Conservation (phyloP, 139 green algal species). For the Volvox africanus region DNA sequence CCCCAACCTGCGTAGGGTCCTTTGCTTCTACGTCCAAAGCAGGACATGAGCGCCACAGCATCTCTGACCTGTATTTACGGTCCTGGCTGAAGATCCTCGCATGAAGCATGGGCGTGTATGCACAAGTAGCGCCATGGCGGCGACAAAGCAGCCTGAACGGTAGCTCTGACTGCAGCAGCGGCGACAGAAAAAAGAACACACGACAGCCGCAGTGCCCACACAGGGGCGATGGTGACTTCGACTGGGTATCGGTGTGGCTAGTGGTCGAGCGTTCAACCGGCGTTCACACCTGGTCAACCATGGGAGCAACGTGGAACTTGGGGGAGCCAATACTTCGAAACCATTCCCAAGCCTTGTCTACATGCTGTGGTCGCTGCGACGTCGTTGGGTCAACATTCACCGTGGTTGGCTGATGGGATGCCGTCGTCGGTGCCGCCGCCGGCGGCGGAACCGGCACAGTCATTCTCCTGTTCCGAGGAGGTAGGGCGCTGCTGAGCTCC, state of each 20-base stretch:
- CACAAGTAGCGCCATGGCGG: constrained; percentile 87
- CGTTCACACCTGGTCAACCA: constrained; percentile 92
- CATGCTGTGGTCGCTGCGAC: constrained; percentile 21
- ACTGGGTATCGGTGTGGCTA: no score
- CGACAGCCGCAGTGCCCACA: background rate
- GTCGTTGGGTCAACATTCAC: background rate
- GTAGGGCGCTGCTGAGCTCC: no score
- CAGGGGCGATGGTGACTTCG: background rate
- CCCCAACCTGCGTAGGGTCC: no score
- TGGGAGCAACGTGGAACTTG: constrained; percentile 89
- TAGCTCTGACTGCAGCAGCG: constrained; percentile 88
- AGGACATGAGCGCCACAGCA: no score
- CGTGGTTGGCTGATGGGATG: background rate
- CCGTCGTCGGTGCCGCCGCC: background rate
- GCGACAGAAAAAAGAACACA: background rate
- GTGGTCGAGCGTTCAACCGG: no score
- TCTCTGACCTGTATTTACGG: constrained; percentile 78
- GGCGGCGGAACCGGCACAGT: constrained; percentile 9
- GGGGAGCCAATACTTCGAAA: constrained; percentile 83
- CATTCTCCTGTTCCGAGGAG: background rate
- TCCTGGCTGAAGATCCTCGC: constrained; percentile 86
- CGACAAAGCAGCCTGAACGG: constrained; percentile 94
- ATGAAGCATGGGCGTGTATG: constrained; percentile 99
- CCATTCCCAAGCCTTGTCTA: constrained; percentile 80
- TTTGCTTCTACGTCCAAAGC: no score